A percentile compares a stretch with the other conserved stretches of the same genome.
phyloP scores from a whole-genome alignment of 1,284 basidiomycete genomes.

The Tetrapyrgos nigripes region DNA sequence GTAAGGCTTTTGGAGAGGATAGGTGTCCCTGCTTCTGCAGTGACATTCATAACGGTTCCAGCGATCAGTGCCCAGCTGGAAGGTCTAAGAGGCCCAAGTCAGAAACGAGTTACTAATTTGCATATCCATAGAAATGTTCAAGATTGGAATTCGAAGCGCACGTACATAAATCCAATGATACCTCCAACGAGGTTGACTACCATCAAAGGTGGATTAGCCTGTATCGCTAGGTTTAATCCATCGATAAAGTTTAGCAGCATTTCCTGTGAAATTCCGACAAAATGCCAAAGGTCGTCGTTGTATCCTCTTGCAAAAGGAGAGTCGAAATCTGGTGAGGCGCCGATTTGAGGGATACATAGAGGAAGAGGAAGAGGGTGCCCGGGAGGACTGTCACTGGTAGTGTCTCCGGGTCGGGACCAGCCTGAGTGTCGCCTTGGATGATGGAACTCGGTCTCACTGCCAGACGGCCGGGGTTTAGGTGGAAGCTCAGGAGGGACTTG shows the following conservation, averaged over 20 bases:
- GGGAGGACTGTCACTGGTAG: background rate
- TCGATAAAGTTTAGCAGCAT: constrained; percentile 29
- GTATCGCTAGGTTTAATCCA: constrained; percentile 31
- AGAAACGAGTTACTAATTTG: background rate
- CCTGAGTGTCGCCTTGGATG: no score
- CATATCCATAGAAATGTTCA: background rate
- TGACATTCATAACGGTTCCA: constrained; percentile 23
- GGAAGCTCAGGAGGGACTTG: background rate
- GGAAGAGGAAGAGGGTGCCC: constrained; percentile 19
- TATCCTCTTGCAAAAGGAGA: constrained; percentile 28
- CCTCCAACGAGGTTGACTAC: constrained; percentile 24
- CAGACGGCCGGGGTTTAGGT: background rate
- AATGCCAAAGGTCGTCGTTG: constrained; percentile 18
- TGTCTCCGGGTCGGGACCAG: no score
- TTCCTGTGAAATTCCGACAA: constrained; percentile 22
- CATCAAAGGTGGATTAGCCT: constrained; percentile 25
- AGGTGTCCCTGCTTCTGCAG: constrained; percentile 25
- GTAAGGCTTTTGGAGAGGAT: constrained; percentile 36
- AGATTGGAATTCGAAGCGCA: background rate
- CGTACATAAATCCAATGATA: constrained; percentile 30
- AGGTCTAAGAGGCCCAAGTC: constrained; percentile 15
- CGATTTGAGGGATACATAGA: constrained; percentile 26
- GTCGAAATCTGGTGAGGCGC: constrained; percentile 13
- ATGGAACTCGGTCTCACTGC: no score
- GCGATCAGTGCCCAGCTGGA: constrained; percentile 31